Percentiles rank a stretch among this genome's conserved stretches.
phyloP scores from a whole-genome alignment of 1,139 yeast species.

The Kodamaea fungicola region DNA sequence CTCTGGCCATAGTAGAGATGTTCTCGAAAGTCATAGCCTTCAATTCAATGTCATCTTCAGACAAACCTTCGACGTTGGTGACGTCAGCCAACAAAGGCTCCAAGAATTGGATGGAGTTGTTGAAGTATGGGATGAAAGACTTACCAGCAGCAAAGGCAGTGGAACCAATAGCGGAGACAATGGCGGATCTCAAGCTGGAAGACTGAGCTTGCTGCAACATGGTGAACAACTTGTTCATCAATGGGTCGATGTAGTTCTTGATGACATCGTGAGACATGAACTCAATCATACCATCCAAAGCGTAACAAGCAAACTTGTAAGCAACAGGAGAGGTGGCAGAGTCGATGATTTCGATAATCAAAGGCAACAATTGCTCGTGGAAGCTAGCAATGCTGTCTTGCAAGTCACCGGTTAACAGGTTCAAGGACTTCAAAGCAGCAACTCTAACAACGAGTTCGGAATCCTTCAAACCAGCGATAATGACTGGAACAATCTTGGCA shows the following conservation, averaged over 20 bases:
- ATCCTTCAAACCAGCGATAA: conserved; percentile 77
- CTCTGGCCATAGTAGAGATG: conserved; percentile 91
- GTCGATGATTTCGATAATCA: conserved; percentile 84
- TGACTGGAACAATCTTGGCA: conserved; percentile 65
- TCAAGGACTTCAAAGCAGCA: conserved; percentile 80
- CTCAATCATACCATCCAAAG: conserved; percentile 89
- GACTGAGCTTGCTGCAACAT: conserved; percentile 70
- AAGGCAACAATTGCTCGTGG: conserved; percentile 80
- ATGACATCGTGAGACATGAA: conserved; percentile 87
- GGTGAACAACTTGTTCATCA: conserved; percentile 83
- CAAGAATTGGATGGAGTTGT: conserved; percentile 71
- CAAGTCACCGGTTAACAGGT: conserved; percentile 76
- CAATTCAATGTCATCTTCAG: conserved; percentile 77
- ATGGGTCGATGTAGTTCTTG: conserved; percentile 75
- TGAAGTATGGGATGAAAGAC: conserved; percentile 80
- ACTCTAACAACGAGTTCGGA: conserved; percentile 73
- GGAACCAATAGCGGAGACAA: conserved; percentile 95
- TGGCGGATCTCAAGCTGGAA: conserved; percentile 73
- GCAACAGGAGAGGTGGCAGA: conserved; percentile 78
- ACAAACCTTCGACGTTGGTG: conserved; percentile 64
- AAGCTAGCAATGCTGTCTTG: conserved; percentile 81
- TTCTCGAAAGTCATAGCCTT: conserved; percentile 92
- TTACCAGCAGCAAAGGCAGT: conserved; percentile 95
- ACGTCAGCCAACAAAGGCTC: conserved; percentile 74
- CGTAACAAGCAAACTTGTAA: conserved; percentile 87